Conservation (phyloP, 2,329 filamentous ascomycete species). For the Nothomitra cinnamomea region DNA sequence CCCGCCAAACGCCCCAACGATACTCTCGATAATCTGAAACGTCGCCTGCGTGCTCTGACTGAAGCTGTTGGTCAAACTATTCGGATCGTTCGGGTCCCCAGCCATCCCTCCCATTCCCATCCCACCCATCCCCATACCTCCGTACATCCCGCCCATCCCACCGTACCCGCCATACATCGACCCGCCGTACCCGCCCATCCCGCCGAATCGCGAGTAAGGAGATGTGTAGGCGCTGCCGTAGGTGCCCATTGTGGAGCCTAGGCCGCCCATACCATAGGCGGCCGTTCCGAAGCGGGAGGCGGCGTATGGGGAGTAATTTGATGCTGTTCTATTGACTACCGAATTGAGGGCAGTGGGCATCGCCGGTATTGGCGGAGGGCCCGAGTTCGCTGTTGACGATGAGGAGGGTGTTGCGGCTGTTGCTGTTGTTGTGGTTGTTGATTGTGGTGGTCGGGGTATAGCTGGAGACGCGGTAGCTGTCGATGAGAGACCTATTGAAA, state of each 20-base stretch:
- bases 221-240: conserved; percentile 34
- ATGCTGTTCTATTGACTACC: conserved; percentile 74
- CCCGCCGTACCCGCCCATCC: conserved; percentile 18
- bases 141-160: conserved; percentile 26
- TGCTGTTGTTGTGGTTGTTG: conserved; percentile 26
- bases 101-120: conserved; percentile 30
- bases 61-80: conserved; percentile 90
- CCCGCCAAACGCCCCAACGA: conserved; percentile 89
- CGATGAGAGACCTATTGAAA: background rate
- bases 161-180: conserved; percentile 19
- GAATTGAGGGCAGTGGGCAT: conserved; percentile 62
- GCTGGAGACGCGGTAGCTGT: background rate
- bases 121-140: conserved; percentile 25
- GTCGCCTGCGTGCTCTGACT: conserved; percentile 89
- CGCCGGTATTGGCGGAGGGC: conserved; percentile 57
- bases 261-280: conserved; percentile 21
- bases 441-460: conserved; percentile 22
- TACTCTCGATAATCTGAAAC: conserved; percentile 95
- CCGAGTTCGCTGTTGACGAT: conserved; percentile 21
- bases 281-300: conserved; percentile 38
- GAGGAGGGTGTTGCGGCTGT: conserved; percentile 24
- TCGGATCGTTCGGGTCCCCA: conserved; percentile 65
- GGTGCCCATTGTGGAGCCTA: conserved; percentile 19
- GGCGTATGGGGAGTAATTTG: conserved; percentile 55
- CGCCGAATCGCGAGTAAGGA: conserved; percentile 35